Conservation (phyloP, 345 rosid genomes). For the Moricandia moricandioides region DNA sequence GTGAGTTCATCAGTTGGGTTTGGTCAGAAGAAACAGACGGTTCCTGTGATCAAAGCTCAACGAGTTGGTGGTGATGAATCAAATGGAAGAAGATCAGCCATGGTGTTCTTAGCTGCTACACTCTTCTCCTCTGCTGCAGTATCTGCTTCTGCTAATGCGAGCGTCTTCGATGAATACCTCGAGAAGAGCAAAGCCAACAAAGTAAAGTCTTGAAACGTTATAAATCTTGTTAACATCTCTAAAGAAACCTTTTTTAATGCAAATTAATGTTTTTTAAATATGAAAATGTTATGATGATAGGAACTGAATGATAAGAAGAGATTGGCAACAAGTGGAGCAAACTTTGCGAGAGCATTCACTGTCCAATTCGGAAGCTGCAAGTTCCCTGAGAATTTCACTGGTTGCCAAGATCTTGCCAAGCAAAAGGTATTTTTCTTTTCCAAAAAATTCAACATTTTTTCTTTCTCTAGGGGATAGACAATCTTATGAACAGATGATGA, state of each 20-base stretch:
- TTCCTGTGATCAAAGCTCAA: constrained; percentile 68
- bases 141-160: constrained; percentile 73
- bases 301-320: constrained; percentile 95
- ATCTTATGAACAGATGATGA: constrained; percentile 3
- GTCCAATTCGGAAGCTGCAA: constrained; percentile 89
- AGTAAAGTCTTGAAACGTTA: constrained; percentile 41
- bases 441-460: background rate
- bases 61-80: constrained; percentile 33
- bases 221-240: constrained; percentile 1
- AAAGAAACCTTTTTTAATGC: background rate
- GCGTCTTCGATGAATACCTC: constrained; percentile 88
- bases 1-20: constrained; percentile 42
- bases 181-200: constrained; percentile 95
- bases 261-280: background rate
- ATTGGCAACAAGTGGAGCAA: constrained; percentile 93
- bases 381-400: constrained; percentile 99
- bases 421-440: constrained; percentile 57
- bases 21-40: constrained; percentile 42
- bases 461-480: background rate
- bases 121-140: constrained; percentile 64
- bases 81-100: constrained; percentile 75
- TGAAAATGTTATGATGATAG: constrained; percentile 32
- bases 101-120: constrained; percentile 67
- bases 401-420: constrained; percentile 98
- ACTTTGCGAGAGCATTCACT: constrained; percentile 93